Evolutionary conservation across 1,284 basidiomycete genomes (phyloP), one percentile per base, ranked within the genome.

Genomic region (Chondrostereum purpureum): DNA sequence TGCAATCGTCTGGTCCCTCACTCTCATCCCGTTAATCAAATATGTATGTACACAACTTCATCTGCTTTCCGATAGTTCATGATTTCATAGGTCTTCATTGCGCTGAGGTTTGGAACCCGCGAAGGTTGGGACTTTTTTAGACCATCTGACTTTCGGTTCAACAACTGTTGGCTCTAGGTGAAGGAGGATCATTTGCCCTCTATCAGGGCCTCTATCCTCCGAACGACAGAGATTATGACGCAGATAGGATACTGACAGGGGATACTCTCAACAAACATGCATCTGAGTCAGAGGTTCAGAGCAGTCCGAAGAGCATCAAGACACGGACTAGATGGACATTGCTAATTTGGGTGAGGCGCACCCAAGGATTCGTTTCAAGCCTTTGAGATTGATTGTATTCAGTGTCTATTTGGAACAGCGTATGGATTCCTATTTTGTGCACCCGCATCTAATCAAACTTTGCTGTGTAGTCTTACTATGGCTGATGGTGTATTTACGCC

Each of bases 141-240:
- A 12, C 44, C 43, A 16, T 23, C 8, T 37, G 31, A 33, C 21
- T 13, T 19, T 22, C n/a, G 4, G 17, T 11, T 16, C 33, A 14
- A 45, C 38, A 21, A 47, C n/a, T 45, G 10, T 24, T 16, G 27
- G 18, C 42, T n/a, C 5, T 50, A 71, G 79, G 81, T 5, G 80
- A 83, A 58, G 80, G 80, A 22, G 80, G 79, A 4, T 71, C 76
- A 3, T 84, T 83, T 52, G 82, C 82, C 0, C 58, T 84, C 5
- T 83, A 67, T 53, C 77, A 80, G 50, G 73, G 77, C 3, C 58
- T 83, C 3, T 83, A 73, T 51, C 80, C 80, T 6, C 73, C 69
- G 0, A 58, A 62, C 11, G 63, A 68, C 5, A 57, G 61, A 42
- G 63, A 72, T 52, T 59, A 65, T 41, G 72, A 78, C 46, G 66